Evolutionary conservation across 495 filamentous ascomycete species (phyloP).

Genomic region (Talaromyces stipitatus): DNA sequence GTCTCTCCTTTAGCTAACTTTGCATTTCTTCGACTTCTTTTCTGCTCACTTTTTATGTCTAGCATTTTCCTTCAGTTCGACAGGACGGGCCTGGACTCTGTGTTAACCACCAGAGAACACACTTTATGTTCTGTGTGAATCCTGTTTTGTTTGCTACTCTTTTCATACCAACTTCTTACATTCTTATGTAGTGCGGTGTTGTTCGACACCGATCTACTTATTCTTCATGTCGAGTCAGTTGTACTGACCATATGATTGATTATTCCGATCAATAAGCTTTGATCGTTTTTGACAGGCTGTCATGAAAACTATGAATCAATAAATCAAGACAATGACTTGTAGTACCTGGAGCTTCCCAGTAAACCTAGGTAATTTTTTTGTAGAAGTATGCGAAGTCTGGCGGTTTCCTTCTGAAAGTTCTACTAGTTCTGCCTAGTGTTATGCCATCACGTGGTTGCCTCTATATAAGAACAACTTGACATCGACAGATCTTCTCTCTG

Average conservation of each 20-base stretch:
- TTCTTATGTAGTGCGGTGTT: not conserved
- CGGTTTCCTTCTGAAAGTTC: not conserved
- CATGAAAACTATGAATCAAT: conserved; percentile 2
- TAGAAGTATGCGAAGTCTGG: not conserved
- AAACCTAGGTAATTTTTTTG: not conserved
- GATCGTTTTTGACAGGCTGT: not conserved
- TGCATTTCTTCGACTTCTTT: not conserved
- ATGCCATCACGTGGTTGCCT: not conserved
- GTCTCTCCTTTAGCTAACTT: conserved; percentile 1
- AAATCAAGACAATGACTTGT: not conserved
- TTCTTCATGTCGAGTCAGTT: not conserved
- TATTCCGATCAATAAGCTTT: not conserved
- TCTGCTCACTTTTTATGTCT: not conserved
- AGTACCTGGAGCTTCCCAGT: too few relatives aligned
- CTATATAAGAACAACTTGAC: not conserved
- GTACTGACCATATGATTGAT: not conserved
- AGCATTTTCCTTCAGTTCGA: not conserved
- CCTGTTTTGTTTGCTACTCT: conserved; percentile 1
- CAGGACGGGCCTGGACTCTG: not conserved
- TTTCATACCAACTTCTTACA: not conserved
- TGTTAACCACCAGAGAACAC: too few relatives aligned
- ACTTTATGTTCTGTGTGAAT: not conserved
- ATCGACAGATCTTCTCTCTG: not conserved
- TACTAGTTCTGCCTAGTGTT: not conserved
- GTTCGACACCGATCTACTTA: not conserved